Percentiles rank a stretch among this genome's conserved stretches.
phyloP scores from a whole-genome alignment of 192 early-diverging fungal genomes.

The Martensiomyces pterosporus region DNA sequence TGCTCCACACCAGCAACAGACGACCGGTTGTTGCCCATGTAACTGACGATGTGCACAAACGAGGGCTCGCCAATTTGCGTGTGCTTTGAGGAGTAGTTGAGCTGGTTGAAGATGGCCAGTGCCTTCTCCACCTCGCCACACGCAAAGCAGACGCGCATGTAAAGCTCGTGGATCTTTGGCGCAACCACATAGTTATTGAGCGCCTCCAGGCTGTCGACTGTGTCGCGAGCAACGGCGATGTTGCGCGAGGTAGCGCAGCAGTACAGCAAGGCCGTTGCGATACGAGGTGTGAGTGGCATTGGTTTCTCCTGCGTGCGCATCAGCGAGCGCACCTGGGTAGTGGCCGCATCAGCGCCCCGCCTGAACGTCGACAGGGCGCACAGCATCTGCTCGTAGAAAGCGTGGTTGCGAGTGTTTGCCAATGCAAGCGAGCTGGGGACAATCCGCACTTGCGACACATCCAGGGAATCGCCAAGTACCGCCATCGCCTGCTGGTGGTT shows the following conservation, averaged over 20 bases:
- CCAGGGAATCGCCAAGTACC: slow-evolving; percentile 1
- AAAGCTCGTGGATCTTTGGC: slow-evolving; percentile 27
- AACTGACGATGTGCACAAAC: slow-evolving; percentile 16
- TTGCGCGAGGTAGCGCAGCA: slow-evolving; percentile 33
- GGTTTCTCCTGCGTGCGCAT: slow-evolving; percentile 9
- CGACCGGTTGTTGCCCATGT: slow-evolving; percentile 13
- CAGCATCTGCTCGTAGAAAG: slow-evolving; percentile 19
- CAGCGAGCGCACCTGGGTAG: slow-evolving; percentile 3
- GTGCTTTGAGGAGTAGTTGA: slow-evolving; percentile 11
- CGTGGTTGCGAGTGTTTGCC: slow-evolving; percentile 6
- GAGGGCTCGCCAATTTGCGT: slow-evolving; percentile 12
- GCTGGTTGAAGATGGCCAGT: slow-evolving; percentile 13
- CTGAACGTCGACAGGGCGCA: slow-evolving; percentile 12
- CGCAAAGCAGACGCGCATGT: slow-evolving; percentile 27
- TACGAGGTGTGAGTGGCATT: slow-evolving; percentile 6
- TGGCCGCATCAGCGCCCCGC: slow-evolving; percentile 9
- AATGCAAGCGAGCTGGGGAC: slow-evolving; percentile 19
- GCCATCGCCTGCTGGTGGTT: background rate
- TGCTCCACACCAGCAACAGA: slow-evolving; percentile 31
- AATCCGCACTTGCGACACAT: slow-evolving; percentile 7
- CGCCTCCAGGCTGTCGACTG: background rate
- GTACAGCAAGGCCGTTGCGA: slow-evolving; percentile 14
- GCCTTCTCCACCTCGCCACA: slow-evolving; percentile 9
- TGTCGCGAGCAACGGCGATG: slow-evolving; percentile 12
- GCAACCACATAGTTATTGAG: background rate